A percentile compares a stretch with the other conserved stretches of the same genome.
Conservation (phyloP, 176 grass and related monocot species). For the Oropetium thomaeum region DNA sequence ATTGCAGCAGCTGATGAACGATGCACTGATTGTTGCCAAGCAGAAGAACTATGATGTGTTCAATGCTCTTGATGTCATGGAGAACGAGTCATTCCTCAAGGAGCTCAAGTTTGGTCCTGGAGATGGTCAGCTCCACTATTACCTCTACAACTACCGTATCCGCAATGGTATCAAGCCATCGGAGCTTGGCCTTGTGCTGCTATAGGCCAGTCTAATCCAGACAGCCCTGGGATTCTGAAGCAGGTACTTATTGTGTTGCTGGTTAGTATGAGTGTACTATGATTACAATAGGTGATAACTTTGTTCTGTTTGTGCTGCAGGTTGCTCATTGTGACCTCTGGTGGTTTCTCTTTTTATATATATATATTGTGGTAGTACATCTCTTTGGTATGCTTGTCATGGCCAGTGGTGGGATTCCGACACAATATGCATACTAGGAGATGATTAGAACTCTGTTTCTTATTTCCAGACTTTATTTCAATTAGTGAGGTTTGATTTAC, state of each 20-base stretch:
- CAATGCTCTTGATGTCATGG: conserved; percentile 96
- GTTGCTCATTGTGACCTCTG: conserved; percentile 34
- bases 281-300: conserved; percentile 30
- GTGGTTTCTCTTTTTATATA: conserved; percentile 47
- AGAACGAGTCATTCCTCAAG: conserved; percentile 86
- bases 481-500: conserved; percentile 23
- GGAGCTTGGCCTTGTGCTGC: conserved; percentile 88
- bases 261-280: conserved; percentile 20
- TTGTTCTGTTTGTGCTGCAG: conserved; percentile 29
- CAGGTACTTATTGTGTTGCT: conserved; percentile 30
- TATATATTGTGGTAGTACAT: conserved; percentile 37
- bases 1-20: conserved; percentile 89
- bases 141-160: conserved; percentile 92
- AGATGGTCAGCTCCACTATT: conserved; percentile 97
- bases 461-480: conserved; percentile 37
- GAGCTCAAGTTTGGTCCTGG: conserved; percentile 97
- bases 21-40: conserved; percentile 89
- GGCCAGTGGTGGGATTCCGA: conserved; percentile 25
- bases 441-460: conserved; percentile 30
- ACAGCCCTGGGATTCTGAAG: conserved; percentile 7
- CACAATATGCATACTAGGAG: conserved; percentile 35
- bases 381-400: conserved; percentile 29
- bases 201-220: conserved; percentile 45
- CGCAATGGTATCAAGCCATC: conserved; percentile 65
- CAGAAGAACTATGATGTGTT: conserved; percentile 94